These are phyloP conservation scores for Quercus alba DNA, from an alignment of 306 rosid species.

Conservation along the genomic window DNA sequence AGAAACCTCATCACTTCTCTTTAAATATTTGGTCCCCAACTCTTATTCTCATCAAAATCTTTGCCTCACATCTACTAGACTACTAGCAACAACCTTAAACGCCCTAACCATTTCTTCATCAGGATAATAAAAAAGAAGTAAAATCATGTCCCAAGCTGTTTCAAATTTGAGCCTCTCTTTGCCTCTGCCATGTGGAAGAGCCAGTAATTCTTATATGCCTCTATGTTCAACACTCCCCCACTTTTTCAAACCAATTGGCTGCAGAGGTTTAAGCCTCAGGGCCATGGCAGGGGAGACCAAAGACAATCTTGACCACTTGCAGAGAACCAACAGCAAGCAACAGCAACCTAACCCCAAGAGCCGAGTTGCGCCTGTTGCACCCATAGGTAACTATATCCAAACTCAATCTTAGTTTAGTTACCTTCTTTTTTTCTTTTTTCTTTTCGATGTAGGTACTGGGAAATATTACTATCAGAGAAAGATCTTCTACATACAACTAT, in stretches of 20 bases:
- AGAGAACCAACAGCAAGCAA: slow-evolving; percentile 25
- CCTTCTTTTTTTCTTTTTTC: not conserved
- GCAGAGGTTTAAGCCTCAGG: slow-evolving; percentile 10
- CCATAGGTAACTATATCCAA: slow-evolving; percentile 38
- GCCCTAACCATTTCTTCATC: too few species aligned
- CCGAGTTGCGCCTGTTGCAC: slow-evolving; percentile 38
- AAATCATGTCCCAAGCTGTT: slow-evolving; percentile 35
- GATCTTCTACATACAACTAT: too few species aligned
- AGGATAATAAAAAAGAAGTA: not conserved
- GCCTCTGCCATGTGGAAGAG: slow-evolving; percentile 12
- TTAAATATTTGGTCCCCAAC: not conserved
- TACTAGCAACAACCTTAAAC: not conserved
- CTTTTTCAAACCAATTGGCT: slow-evolving; percentile 5
- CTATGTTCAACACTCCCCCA: not conserved
- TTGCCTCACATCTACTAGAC: too few species aligned
- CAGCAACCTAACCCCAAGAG: slow-evolving; percentile 38
- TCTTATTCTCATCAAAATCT: not conserved
- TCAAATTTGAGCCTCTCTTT: slow-evolving; percentile 18
- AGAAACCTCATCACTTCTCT: slow-evolving; percentile 10
- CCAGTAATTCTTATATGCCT: not conserved
- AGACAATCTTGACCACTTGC: slow-evolving; percentile 48
- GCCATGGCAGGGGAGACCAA: slow-evolving; percentile 50
- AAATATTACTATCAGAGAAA: too few species aligned
- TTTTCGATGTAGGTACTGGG: too few species aligned
- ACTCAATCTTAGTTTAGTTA: not conserved